Conservation (phyloP, 257 asterid genomes). For the Striga asiatica region DNA sequence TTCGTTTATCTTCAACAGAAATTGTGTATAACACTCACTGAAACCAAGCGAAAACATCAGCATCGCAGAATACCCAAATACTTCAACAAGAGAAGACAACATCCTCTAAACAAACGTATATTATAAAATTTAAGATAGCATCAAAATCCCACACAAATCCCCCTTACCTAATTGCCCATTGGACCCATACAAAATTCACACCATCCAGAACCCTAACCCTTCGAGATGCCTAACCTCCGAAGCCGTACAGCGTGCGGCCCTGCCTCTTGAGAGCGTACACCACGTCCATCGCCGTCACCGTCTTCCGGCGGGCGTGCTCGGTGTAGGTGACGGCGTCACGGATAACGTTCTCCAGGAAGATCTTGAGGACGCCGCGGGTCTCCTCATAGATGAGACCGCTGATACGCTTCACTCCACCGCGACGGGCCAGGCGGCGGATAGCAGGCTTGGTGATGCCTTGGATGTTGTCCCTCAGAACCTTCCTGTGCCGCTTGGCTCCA, state of each 20-base stretch:
- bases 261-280: conserved; percentile 34
- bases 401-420: conserved; percentile 33
- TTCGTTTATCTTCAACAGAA: no score
- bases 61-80: no score
- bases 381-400: conserved; percentile 35
- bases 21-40: no score
- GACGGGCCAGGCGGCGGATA: conserved; percentile 31
- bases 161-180: neutral
- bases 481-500: conserved; percentile 36
- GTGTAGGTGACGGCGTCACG: conserved; percentile 30
- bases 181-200: conserved; percentile 1
- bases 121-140: neutral
- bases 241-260: conserved; percentile 31
- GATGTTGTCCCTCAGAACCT: conserved; percentile 33
- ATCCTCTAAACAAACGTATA: neutral
- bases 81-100: no score
- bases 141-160: neutral
- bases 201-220: neutral
- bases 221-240: conserved; percentile 22
- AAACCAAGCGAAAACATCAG: no score
- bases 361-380: conserved; percentile 31
- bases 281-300: conserved; percentile 36
- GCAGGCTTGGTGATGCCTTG: conserved; percentile 39
- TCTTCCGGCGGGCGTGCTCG: conserved; percentile 33
- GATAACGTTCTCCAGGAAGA: conserved; percentile 27